These are phyloP conservation scores for Massospora cicadina DNA, from an alignment of 371 early-diverging fungal genomes.

Conservation along the genomic window DNA sequence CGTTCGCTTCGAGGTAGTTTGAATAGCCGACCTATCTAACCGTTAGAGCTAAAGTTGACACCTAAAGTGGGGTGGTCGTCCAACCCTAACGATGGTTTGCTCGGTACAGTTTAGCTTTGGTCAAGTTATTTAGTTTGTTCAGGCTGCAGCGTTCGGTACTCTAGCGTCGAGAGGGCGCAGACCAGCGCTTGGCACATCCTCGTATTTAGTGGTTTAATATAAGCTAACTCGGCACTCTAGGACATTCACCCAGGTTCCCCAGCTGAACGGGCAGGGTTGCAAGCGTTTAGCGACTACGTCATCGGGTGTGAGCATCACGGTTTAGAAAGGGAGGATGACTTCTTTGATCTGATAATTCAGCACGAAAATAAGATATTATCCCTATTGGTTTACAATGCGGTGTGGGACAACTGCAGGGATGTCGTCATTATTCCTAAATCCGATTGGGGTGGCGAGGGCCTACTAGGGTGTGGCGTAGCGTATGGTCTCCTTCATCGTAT, in stretches of 20 bases:
- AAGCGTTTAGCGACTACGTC: constrained; percentile 36
- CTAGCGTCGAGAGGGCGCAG: constrained; percentile 41
- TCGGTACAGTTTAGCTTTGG: background rate
- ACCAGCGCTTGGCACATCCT: constrained; percentile 63
- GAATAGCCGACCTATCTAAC: background rate
- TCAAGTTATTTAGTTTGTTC: constrained; percentile 15
- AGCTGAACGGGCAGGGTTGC: constrained; percentile 41
- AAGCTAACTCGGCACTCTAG: background rate
- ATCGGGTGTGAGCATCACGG: constrained; percentile 38
- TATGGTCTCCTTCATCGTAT: constrained; percentile 21
- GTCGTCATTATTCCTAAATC: constrained; percentile 44
- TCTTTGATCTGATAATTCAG: constrained; percentile 33
- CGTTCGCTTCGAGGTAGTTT: constrained; percentile 34
- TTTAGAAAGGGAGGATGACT: constrained; percentile 35
- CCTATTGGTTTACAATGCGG: constrained; percentile 39
- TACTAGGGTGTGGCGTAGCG: constrained; percentile 48
- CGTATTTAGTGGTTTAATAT: constrained; percentile 8
- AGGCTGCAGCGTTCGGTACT: constrained; percentile 57
- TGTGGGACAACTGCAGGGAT: constrained; percentile 41
- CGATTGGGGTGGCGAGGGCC: constrained; percentile 51
- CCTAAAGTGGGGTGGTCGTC: background rate
- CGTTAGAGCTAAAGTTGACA: constrained; percentile 5
- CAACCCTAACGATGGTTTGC: constrained; percentile 1
- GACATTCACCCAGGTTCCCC: constrained; percentile 37
- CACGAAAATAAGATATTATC: constrained; percentile 32